A percentile compares a stretch with the other conserved stretches of the same genome.
phyloP scores from a whole-genome alignment of 2,329 filamentous ascomycete species.

The Pezicula rhizophila region DNA sequence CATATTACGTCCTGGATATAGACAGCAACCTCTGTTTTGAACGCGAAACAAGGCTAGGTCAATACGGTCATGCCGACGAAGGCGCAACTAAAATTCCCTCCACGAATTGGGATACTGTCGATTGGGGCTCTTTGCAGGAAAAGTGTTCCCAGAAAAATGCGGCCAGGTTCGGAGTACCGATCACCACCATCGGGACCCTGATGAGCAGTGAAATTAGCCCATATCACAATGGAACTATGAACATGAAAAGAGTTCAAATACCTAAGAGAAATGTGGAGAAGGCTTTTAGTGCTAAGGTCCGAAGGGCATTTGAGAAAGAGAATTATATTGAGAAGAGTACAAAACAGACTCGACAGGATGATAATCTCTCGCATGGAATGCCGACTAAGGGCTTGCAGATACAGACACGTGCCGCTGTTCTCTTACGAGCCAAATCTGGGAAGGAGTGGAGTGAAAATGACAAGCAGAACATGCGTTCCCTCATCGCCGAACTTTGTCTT shows the following conservation, averaged over 20 bases:
- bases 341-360: constrained; percentile 10
- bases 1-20: constrained; percentile 53
- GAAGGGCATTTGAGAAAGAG: neutral
- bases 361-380: neutral
- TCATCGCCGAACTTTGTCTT: constrained; percentile 71
- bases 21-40: constrained; percentile 62
- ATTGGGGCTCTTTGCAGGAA: constrained; percentile 67
- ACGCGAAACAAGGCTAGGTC: constrained; percentile 61
- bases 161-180: constrained; percentile 19
- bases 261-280: neutral
- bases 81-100: constrained; percentile 10
- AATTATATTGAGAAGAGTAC: neutral
- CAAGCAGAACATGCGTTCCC: constrained; percentile 69
- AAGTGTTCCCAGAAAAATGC: constrained; percentile 42
- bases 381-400: constrained; percentile 2
- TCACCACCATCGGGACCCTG: constrained; percentile 16
- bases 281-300: constrained; percentile 1
- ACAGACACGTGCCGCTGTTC: constrained; percentile 60
- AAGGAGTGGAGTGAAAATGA: constrained; percentile 75
- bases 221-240: neutral
- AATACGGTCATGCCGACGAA: constrained; percentile 50
- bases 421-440: constrained; percentile 70
- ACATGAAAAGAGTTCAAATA: constrained; percentile 2
- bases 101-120: constrained; percentile 56
- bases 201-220: neutral